These are phyloP conservation scores for Suhomyces bokatorum DNA, from an alignment of 1,139 yeast species.

Conservation along the genomic window DNA sequence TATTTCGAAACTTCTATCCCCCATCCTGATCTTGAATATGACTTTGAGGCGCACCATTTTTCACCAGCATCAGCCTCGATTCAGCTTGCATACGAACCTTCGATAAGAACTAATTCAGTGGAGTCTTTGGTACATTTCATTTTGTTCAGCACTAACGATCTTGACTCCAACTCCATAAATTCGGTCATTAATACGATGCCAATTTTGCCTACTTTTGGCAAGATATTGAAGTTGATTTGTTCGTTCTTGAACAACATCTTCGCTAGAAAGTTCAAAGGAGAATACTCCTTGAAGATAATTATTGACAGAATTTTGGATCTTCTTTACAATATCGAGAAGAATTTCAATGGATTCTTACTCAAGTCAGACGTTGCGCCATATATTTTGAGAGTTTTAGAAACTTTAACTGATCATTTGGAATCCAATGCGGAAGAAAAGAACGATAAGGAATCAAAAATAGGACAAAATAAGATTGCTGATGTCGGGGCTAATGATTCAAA, in stretches of 20 bases:
- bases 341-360: slow-evolving; percentile 42
- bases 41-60: slow-evolving; percentile 41
- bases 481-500: neutral
- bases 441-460: neutral
- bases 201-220: slow-evolving; percentile 58
- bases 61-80: slow-evolving; percentile 14
- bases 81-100: slow-evolving; percentile 12
- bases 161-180: slow-evolving; percentile 30
- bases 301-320: slow-evolving; percentile 22
- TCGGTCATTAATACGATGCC: slow-evolving; percentile 64
- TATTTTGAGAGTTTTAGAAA: slow-evolving; percentile 37
- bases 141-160: slow-evolving; percentile 45
- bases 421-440: neutral
- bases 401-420: slow-evolving; percentile 20
- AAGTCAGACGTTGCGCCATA: slow-evolving; percentile 44
- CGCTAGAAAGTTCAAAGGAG: slow-evolving; percentile 25
- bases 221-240: slow-evolving; percentile 44
- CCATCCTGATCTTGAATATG: slow-evolving; percentile 70
- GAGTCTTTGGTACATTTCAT: slow-evolving; percentile 78
- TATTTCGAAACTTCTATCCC: slow-evolving; percentile 37
- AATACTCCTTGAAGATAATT: slow-evolving; percentile 15
- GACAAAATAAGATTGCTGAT: slow-evolving; percentile 1
- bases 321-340: slow-evolving; percentile 32
- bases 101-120: slow-evolving; percentile 30
- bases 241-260: slow-evolving; percentile 25